phyloP scores from a whole-genome alignment of 805 yeast species.

The Myxozyma udenii region DNA sequence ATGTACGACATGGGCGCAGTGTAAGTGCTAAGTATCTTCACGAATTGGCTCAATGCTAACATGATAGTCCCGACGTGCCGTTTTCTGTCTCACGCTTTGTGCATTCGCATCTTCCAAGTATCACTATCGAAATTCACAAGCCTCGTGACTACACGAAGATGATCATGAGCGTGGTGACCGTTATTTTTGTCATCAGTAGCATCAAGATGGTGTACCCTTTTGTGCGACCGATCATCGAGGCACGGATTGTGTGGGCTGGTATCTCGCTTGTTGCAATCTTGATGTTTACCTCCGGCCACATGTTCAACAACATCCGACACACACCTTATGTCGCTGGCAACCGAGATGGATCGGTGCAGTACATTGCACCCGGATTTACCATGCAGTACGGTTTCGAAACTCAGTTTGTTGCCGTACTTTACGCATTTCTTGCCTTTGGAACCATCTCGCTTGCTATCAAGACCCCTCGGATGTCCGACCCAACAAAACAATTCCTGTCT shows the following conservation, averaged over 20 bases:
- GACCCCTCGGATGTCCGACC: conserved; percentile 50
- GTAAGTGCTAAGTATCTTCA: conserved; percentile 25
- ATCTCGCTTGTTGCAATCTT: conserved; percentile 59
- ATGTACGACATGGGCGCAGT: conserved; percentile 17
- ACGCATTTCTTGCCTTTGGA: conserved; percentile 59
- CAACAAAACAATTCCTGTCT: conserved; percentile 49
- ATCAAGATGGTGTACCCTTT: conserved; percentile 19
- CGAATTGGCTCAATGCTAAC: neutral
- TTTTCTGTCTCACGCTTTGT: conserved; percentile 16
- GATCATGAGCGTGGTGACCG: conserved; percentile 18
- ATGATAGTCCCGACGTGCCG: conserved; percentile 17
- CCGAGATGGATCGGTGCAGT: conserved; percentile 46
- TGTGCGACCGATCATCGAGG: conserved; percentile 20
- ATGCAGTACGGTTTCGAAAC: conserved; percentile 85
- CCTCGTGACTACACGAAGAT: conserved; percentile 37
- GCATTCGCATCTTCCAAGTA: conserved; percentile 10
- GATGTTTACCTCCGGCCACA: conserved; percentile 80
- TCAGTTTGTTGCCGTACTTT: conserved; percentile 67
- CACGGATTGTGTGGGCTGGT: conserved; percentile 58
- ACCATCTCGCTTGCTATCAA: conserved; percentile 58
- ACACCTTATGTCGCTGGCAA: conserved; percentile 52
- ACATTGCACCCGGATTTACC: conserved; percentile 65
- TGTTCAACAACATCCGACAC: conserved; percentile 85
- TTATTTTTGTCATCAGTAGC: neutral
- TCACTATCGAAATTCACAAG: conserved; percentile 32